Evolutionary conservation across 805 yeast genomes (phyloP).

Genomic region (Saturnispora zaruensis): DNA sequence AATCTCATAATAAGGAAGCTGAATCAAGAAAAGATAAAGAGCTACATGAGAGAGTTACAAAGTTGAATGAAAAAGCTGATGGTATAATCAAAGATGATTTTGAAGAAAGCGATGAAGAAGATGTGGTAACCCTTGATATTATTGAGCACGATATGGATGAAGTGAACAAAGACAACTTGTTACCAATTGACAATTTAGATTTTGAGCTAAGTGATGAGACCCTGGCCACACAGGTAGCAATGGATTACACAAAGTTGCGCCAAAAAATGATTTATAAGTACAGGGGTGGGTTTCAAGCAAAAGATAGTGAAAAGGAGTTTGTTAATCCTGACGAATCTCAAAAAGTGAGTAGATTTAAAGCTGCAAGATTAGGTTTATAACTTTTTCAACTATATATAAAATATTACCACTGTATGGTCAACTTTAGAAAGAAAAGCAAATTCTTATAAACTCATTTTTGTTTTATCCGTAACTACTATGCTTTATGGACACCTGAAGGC

Average conservation of each 20-base stretch:
- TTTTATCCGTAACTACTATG: neutral
- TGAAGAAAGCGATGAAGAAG: slow-evolving; percentile 31
- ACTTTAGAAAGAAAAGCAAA: neutral
- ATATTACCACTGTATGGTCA: neutral
- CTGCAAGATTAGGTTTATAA: slow-evolving; percentile 34
- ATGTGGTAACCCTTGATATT: slow-evolving; percentile 35
- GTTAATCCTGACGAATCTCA: slow-evolving; percentile 58
- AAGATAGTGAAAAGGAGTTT: slow-evolving; percentile 43
- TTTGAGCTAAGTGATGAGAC: slow-evolving; percentile 27
- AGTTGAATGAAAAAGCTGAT: slow-evolving; percentile 10
- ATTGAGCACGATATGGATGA: slow-evolving; percentile 34
- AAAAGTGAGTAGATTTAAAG: slow-evolving; percentile 59
- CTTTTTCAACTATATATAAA: neutral
- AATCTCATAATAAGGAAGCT: slow-evolving; percentile 39
- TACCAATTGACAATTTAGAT: slow-evolving; percentile 24
- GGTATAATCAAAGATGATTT: slow-evolving; percentile 28
- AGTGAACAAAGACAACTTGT: slow-evolving; percentile 16
- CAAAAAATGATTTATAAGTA: slow-evolving; percentile 38
- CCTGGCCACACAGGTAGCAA: slow-evolving; percentile 39
- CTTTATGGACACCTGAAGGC: too few relatives aligned
- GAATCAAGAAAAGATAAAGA: slow-evolving; percentile 26
- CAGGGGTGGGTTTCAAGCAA: slow-evolving; percentile 39
- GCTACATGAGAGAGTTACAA: slow-evolving; percentile 13
- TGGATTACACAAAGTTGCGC: slow-evolving; percentile 49
- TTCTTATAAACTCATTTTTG: neutral